These are phyloP conservation scores for Kodamaea derodonti DNA, from an alignment of 1,139 yeast genomes.

Conservation along the genomic window DNA sequence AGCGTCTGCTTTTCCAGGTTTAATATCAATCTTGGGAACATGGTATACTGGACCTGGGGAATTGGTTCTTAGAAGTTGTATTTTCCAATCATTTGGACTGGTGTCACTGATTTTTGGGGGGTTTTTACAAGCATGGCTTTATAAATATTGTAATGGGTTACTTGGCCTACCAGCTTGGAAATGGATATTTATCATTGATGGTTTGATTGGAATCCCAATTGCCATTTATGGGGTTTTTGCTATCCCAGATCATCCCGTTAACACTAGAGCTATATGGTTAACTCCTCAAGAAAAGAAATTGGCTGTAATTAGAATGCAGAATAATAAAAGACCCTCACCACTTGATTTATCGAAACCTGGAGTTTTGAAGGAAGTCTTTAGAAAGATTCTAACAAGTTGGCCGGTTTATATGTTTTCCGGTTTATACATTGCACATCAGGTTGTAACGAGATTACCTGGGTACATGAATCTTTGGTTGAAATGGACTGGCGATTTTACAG, in stretches of 20 bases:
- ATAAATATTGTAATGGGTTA: slow-evolving; percentile 11
- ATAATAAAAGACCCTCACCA: slow-evolving; percentile 5
- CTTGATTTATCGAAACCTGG: slow-evolving; percentile 1
- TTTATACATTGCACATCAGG: slow-evolving; percentile 7
- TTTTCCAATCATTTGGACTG: slow-evolving; percentile 20
- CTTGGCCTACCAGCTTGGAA: slow-evolving; percentile 31
- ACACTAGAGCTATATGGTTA: slow-evolving; percentile 7
- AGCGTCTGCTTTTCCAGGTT: slow-evolving; percentile 23
- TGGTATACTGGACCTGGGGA: slow-evolving; percentile 24
- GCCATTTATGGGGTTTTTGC: slow-evolving; percentile 24
- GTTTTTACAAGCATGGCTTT: slow-evolving; percentile 20
- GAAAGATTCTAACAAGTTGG: slow-evolving; percentile 5
- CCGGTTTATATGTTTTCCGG: slow-evolving; percentile 8
- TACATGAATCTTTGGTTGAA: slow-evolving; percentile 8
- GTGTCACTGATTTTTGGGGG: slow-evolving; percentile 31
- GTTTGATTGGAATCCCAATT: slow-evolving; percentile 27
- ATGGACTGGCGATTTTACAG: slow-evolving; percentile 8
- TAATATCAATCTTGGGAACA: slow-evolving; percentile 20
- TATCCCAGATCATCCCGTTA: slow-evolving; percentile 13
- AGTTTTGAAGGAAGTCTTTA: slow-evolving; percentile 3
- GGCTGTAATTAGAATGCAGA: slow-evolving; percentile 4
- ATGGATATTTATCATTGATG: slow-evolving; percentile 35
- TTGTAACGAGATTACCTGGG: slow-evolving; percentile 5
- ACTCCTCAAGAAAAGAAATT: slow-evolving; percentile 3
- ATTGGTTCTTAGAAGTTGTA: slow-evolving; percentile 19